Base-by-base conservation (phyloP, 2,329 filamentous ascomycete genomes). In the Ophiostoma fasciatum region DNA sequence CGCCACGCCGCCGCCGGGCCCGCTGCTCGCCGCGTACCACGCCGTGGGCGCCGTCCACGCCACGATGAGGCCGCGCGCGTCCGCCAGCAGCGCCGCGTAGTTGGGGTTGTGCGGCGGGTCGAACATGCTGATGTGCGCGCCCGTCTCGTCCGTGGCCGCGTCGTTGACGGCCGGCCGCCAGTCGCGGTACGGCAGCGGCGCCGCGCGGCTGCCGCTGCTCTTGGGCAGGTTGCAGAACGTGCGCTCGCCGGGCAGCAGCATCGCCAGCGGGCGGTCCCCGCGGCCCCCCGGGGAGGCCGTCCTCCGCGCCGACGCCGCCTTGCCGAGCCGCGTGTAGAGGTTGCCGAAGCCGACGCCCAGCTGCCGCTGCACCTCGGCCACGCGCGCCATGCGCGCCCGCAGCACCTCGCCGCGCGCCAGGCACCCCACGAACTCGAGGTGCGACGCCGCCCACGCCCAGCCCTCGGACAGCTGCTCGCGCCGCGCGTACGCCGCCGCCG, bases 341-440 rank as follows among this genome's bases (percentile, higher is more conserved):
- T 94, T 90, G 12, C 75, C 76, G 51, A 87, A 93, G 3, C 82
- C 81, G 12, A 94, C 67, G 11, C 65, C 66, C 12, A 82, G 67
- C 39, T 81, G 73, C 31, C 63, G 55, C 23, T 74, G 66, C 15
- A 87, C 60, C 40, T 66, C 63, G n/a, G 71, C 64, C 53, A 94
- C 64, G 41, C 63, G 68, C n/a, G 64, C 60, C 9, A 94, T 66
- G 22, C 90, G 74, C 50, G 74, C 71, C 46, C 77, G 75, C 45
- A 96, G 63, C 51, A 94, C 85, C 48, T 87, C 80, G 5, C 74
- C 75, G n/a, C 82, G 75, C 32, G 82, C 80, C 7, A 98, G 68
- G 49, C 84, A 92, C 3, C 85, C 84, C 1, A 96, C 82, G 49
- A 96, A 98, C 55, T 90, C 82, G 19, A 98, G 72, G 57, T 98